A percentile compares a stretch with the other conserved stretches of the same genome.
Conservation (phyloP, 805 yeast genomes). For the Metschnikowia bowlesiae region DNA sequence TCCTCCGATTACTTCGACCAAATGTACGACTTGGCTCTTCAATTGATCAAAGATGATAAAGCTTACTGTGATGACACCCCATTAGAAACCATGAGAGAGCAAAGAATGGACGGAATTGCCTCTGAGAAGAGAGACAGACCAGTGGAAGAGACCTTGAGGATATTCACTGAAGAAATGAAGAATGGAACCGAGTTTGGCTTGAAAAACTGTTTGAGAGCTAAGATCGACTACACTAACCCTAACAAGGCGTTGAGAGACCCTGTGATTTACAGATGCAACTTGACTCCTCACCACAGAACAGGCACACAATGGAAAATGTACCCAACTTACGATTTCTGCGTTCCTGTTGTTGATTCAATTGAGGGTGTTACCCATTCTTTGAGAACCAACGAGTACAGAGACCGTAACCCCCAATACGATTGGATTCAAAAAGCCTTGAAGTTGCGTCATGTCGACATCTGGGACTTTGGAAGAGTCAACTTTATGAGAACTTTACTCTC, state of each 20-base stretch:
- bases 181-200: conserved; percentile 90
- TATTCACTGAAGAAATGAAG: conserved; percentile 89
- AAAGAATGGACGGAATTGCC: conserved; percentile 96
- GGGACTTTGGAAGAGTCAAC: conserved; percentile 98
- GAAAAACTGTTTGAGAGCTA: conserved; percentile 92
- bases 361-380: conserved; percentile 98
- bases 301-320: conserved; percentile 91
- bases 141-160: conserved; percentile 83
- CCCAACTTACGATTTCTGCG: conserved; percentile 99
- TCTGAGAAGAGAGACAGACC: conserved; percentile 89
- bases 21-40: conserved; percentile 83
- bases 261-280: conserved; percentile 93
- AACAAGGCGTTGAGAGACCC: conserved; percentile 98
- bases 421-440: conserved; percentile 85
- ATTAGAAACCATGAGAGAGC: conserved; percentile 93
- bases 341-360: conserved; percentile 88
- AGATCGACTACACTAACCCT: conserved; percentile 83
- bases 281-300: conserved; percentile 97
- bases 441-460: conserved; percentile 88
- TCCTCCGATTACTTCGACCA: conserved; percentile 91
- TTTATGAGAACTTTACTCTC: conserved; percentile 92
- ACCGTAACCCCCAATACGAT: conserved; percentile 95
- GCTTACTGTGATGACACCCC: conserved; percentile 98
- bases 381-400: conserved; percentile 98
- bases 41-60: conserved; percentile 89